Evolutionary conservation across 352 stramenopile species (phyloP).

Genomic region (Pythium dissimile): DNA sequence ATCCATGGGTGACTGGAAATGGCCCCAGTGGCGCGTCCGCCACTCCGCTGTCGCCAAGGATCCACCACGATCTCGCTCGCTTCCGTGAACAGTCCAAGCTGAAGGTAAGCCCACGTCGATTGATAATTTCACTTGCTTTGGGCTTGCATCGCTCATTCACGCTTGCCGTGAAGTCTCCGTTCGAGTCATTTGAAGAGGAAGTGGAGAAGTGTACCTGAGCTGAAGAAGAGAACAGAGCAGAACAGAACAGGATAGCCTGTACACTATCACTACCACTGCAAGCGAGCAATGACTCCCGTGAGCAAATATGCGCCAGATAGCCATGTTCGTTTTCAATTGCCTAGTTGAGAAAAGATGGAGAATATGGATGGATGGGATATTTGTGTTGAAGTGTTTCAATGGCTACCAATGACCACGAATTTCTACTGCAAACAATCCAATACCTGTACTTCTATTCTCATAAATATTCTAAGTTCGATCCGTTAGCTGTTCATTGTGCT

Average conservation of each 20-base stretch:
- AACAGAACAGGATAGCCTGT: too few species aligned
- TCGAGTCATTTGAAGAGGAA: constrained; percentile 26
- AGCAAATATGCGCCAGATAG: too few species aligned
- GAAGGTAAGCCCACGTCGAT: constrained; percentile 29
- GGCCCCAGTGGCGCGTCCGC: constrained; percentile 19
- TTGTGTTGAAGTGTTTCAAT: too few species aligned
- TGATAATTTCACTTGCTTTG: not conserved
- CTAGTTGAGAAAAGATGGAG: too few species aligned
- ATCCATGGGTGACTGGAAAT: constrained; percentile 58
- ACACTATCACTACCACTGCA: too few species aligned
- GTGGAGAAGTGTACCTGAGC: not conserved
- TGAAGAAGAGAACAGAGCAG: too few species aligned
- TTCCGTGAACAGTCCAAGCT: constrained; percentile 57
- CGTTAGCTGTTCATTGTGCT: not conserved
- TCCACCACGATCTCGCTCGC: constrained; percentile 61
- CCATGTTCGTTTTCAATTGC: too few species aligned
- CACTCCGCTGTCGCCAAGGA: constrained; percentile 59
- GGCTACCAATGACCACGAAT: not conserved
- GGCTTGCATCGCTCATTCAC: too few species aligned
- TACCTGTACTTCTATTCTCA: constrained; percentile 12
- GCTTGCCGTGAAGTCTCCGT: not conserved
- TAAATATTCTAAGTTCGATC: constrained; percentile 24
- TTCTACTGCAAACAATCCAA: not conserved
- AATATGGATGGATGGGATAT: too few species aligned
- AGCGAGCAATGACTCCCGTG: too few species aligned